Evolutionary conservation across 2,329 filamentous ascomycete genomes (phyloP).

Genomic region (Pseudogymnoascus sp.): DNA sequence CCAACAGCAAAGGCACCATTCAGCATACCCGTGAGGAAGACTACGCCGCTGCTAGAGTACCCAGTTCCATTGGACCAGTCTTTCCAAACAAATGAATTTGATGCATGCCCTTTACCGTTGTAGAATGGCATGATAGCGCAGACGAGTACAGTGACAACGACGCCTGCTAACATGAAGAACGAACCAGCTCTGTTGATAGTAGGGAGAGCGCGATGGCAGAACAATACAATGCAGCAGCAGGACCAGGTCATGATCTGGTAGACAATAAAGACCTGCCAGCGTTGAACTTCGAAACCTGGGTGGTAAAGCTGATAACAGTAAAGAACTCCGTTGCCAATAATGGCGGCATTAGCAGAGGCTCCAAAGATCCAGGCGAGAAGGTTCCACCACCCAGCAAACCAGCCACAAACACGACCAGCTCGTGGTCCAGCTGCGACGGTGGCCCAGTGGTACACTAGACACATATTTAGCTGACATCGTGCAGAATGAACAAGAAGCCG

Average conservation of each 20-base stretch:
- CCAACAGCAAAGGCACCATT: slow-evolving; percentile 65
- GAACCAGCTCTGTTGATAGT: slow-evolving; percentile 47
- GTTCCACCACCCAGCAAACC: slow-evolving; percentile 47
- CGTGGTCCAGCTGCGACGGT: slow-evolving; percentile 39
- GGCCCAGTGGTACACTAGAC: slow-evolving; percentile 45
- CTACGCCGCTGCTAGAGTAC: slow-evolving; percentile 44
- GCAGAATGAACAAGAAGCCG: background rate
- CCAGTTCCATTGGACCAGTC: slow-evolving; percentile 40
- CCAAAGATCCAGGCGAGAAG: slow-evolving; percentile 43
- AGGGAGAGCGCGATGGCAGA: slow-evolving; percentile 48
- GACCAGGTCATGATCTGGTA: slow-evolving; percentile 42
- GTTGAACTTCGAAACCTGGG: slow-evolving; percentile 36
- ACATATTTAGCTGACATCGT: background rate
- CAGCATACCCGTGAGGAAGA: slow-evolving; percentile 52
- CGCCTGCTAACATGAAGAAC: slow-evolving; percentile 44
- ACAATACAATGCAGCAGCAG: slow-evolving; percentile 40
- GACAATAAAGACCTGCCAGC: slow-evolving; percentile 45
- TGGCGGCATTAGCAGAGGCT: slow-evolving; percentile 25
- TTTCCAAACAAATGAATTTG: slow-evolving; percentile 36
- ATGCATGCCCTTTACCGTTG: slow-evolving; percentile 36
- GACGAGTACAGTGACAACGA: slow-evolving; percentile 48
- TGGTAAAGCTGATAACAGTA: slow-evolving; percentile 44
- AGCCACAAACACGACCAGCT: slow-evolving; percentile 41
- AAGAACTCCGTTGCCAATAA: slow-evolving; percentile 39
- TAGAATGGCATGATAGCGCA: slow-evolving; percentile 46